Conservation (phyloP, 495 filamentous ascomycete genomes). For the Trichocladium uniseriatum region DNA sequence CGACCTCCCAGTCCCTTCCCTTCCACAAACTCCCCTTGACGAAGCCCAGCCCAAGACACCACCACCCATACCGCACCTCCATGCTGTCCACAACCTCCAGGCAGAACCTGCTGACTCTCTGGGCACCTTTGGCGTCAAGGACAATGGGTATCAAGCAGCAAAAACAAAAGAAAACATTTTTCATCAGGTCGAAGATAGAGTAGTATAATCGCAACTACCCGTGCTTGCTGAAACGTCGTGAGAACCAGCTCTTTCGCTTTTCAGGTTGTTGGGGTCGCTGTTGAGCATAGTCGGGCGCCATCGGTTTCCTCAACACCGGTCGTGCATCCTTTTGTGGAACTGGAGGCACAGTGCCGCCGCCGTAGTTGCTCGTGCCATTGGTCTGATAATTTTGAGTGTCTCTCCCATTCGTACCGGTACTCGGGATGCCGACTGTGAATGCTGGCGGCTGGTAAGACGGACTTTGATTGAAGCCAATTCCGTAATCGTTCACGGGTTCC, state of each 20-base stretch:
- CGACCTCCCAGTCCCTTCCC: background rate
- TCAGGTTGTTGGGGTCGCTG: conserved; percentile 40
- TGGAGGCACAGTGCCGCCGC: conserved; percentile 20
- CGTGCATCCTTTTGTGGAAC: conserved; percentile 33
- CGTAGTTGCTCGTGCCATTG: background rate
- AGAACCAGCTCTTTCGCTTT: conserved; percentile 85
- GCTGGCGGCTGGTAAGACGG: conserved; percentile 27
- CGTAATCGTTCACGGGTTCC: conserved; percentile 39
- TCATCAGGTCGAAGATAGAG: background rate
- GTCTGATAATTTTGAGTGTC: conserved; percentile 6
- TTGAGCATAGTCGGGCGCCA: conserved; percentile 10
- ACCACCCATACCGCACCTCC: background rate
- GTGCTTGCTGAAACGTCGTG: conserved; percentile 66
- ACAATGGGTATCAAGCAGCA: background rate
- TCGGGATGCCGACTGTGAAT: conserved; percentile 25
- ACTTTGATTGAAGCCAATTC: conserved; percentile 36
- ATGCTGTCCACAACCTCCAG: background rate
- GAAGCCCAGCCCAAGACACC: no score
- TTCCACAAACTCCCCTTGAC: background rate
- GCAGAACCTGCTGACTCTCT: background rate
- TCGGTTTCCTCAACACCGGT: conserved; percentile 27
- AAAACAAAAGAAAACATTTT: background rate
- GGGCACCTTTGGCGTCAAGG: background rate
- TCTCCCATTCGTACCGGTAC: conserved; percentile 1
- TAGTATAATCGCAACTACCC: conserved; percentile 21